Evolutionary conservation across 2,329 filamentous ascomycete species (phyloP), one percentile per base, ranked within the genome.

Genomic region (Fusarium sp.): DNA sequence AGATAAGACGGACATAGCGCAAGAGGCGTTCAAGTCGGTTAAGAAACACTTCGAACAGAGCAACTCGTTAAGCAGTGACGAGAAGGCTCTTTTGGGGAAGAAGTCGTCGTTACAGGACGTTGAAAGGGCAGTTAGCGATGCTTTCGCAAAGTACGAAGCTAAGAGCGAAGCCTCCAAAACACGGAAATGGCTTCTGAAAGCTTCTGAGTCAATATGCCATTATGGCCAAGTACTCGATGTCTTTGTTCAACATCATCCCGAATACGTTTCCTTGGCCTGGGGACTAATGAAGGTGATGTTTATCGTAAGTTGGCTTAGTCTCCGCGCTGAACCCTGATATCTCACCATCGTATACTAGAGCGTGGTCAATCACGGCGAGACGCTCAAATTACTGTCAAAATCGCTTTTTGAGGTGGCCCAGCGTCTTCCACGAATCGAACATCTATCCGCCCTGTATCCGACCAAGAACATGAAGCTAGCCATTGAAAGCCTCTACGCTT

Each of bases 261-360:
- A 71, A 4, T 72, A 72, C 1, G 68, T 71, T 1, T 35, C 70
- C 0, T 31, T 72, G 7, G 70, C 36, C 1, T 72, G 68, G 68
- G 70, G 68, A 1, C 2, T 62, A 0, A 65, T 72, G 63, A 72
- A 72, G 27, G 5, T 72, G 1, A 13, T 72, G 1, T 71, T 72
- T 10, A 45, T 59, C 0, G 64, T 68, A 22, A 46, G 68, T 42
- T 1, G 7, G 1, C 20, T 5, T 13, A 1, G 1, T 6, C 9
- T 17, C 1, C 8, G 1, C 4, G 4, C 7, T 4, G 9, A 17
- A 38, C 5, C 17, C 12, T 14, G 3, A 3, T 9, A 17, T 39
- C 50, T 57, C 41, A 56, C 13, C 4, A 54, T 4, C 0, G 0
- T 5, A 3, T 5, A 1, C 0, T 18, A 71, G 68, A 31, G 47